Base-by-base conservation (phyloP, 140 eudicot genomes). In the Oenanthe javanica region DNA sequence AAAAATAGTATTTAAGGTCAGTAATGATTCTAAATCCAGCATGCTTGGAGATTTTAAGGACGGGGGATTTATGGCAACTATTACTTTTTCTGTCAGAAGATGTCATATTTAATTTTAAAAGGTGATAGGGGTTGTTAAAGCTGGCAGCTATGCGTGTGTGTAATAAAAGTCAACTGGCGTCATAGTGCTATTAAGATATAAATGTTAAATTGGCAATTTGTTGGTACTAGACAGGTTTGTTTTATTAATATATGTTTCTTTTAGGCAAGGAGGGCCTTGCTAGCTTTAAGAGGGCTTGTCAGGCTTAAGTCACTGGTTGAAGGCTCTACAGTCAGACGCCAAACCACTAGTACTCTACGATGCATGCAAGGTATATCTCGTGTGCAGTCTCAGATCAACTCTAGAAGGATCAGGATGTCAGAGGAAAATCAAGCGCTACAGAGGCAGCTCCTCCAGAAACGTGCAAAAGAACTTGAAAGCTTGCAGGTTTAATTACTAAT, bases 341-440 rank as follows among this genome's bases (percentile, higher is more conserved):
- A 90, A 85, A 87, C 92, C 38, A 77, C 93, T 76, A 90, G 81
- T 81, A 86, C 96, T n/a, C 85, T 90, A 23, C 86, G 88, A 86
- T 82, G 86, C 85, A 90, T 90, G 96, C 96, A 90, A 84, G 87
- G 86, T 77, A 63, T 87, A 50, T 81, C 96, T 12, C 92, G 93
- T 42, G 92, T 90, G 84, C 93, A 90, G 43, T 87, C 96, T 50
- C 96, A 90, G 83, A 88, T 90, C 81, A 88, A 87, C 67, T 87
- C 89, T 42, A 85, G 96, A 76, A 83, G 96, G 82, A 88, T 90
- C 80, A 38, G 96, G 79, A 88, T 90, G 96, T 85, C 89, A 0
- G 96, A 90, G 81, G 96, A 88, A 84, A 90, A 90, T 82, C 92
- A 84, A 31, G 96, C 96, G 1, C 93, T 90, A 81, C 96, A 90